A percentile compares a stretch with the other conserved stretches of the same genome.
Evolutionary conservation across 1,284 basidiomycete species (phyloP).

Genomic region (Xanthoconium separans): DNA sequence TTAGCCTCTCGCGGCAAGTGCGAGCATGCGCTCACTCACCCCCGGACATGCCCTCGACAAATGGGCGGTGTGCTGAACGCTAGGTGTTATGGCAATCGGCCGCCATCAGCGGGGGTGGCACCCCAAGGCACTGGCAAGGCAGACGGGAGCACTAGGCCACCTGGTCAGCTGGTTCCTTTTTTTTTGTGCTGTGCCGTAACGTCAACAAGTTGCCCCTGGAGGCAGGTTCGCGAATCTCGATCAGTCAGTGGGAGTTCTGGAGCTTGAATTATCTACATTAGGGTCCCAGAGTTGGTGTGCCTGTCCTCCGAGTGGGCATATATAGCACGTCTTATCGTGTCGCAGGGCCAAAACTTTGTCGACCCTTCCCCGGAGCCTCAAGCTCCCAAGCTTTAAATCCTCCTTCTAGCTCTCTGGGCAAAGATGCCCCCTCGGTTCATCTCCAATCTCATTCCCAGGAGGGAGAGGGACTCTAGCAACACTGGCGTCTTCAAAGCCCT

Average conservation of each 20-base stretch:
- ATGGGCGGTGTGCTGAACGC: neutral
- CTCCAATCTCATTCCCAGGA: slow-evolving; percentile 47
- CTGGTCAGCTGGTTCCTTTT: slow-evolving; percentile 11
- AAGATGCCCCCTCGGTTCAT: slow-evolving; percentile 28
- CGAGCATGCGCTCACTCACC: neutral
- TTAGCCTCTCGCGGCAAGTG: neutral
- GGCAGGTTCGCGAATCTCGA: too few relatives aligned
- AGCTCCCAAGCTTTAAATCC: neutral
- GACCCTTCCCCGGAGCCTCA: neutral
- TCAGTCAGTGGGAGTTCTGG: neutral
- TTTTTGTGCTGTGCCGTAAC: slow-evolving; percentile 16
- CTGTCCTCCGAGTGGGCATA: slow-evolving; percentile 2
- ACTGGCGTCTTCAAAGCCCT: slow-evolving; percentile 42
- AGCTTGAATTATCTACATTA: slow-evolving; percentile 10
- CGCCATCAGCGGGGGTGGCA: neutral
- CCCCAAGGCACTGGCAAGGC: neutral
- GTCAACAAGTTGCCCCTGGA: slow-evolving; percentile 15
- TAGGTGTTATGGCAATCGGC: slow-evolving; percentile 3
- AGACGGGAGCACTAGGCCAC: neutral
- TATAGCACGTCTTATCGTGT: slow-evolving; percentile 10
- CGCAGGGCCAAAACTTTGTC: neutral
- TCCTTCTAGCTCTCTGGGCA: neutral
- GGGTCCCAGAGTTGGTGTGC: slow-evolving; percentile 11
- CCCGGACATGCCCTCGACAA: neutral
- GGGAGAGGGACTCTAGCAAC: slow-evolving; percentile 35